A percentile compares a stretch with the other conserved stretches of the same genome.
These are phyloP conservation scores for Aspergillus vadensis DNA, from an alignment of 2,329 filamentous ascomycete genomes.

Conservation along the genomic window DNA sequence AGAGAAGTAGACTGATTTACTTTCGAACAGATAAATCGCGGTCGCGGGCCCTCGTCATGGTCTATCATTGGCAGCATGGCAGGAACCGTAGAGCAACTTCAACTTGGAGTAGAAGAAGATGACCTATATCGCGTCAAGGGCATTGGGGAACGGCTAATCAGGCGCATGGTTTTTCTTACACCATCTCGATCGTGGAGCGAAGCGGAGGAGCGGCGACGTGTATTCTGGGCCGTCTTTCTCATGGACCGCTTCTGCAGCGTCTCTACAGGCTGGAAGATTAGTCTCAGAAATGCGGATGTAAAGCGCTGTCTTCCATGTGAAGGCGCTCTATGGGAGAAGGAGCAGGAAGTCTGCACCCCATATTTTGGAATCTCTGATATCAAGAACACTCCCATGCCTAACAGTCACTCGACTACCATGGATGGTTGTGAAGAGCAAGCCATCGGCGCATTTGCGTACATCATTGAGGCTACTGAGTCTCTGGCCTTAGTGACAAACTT, in stretches of 20 bases:
- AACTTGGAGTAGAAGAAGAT: slow-evolving; percentile 34
- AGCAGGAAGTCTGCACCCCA: slow-evolving; percentile 32
- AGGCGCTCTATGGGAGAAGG: slow-evolving; percentile 35
- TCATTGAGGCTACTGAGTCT: slow-evolving; percentile 36
- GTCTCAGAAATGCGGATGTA: slow-evolving; percentile 36
- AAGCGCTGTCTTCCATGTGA: slow-evolving; percentile 40
- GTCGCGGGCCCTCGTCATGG: slow-evolving; percentile 38
- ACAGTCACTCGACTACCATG: neutral
- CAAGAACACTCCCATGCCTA: slow-evolving; percentile 15
- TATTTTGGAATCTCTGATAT: slow-evolving; percentile 45
- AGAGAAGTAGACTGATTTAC: neutral
- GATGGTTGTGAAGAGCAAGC: slow-evolving; percentile 14
- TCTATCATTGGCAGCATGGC: slow-evolving; percentile 39
- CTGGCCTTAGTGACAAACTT: slow-evolving; percentile 39
- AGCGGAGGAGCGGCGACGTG: slow-evolving; percentile 38
- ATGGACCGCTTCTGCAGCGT: slow-evolving; percentile 43
- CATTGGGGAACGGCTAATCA: slow-evolving; percentile 34
- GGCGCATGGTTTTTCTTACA: slow-evolving; percentile 40
- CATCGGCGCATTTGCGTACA: slow-evolving; percentile 26
- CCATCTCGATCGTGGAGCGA: slow-evolving; percentile 33
- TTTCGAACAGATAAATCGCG: slow-evolving; percentile 32
- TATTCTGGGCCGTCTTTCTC: slow-evolving; percentile 43
- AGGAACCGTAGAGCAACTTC: slow-evolving; percentile 37
- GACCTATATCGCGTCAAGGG: slow-evolving; percentile 19
- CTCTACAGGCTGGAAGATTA: slow-evolving; percentile 40